Evolutionary conservation across 2,329 filamentous ascomycete genomes (phyloP).

Genomic region (Ophiostoma sp.): DNA sequence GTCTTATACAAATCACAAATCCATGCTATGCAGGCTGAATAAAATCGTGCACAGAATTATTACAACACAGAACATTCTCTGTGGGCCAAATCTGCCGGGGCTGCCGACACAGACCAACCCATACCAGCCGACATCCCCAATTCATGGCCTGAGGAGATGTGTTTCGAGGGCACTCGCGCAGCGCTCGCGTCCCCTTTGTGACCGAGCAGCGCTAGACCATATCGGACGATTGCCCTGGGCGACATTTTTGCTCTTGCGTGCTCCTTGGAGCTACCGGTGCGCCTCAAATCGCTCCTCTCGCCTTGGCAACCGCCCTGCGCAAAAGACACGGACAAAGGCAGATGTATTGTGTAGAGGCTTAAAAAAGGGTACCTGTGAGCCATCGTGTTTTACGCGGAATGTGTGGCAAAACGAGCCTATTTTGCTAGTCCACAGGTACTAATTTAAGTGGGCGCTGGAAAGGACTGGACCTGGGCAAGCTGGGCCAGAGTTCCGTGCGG

Average conservation of each 20-base stretch:
- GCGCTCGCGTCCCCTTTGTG: too few relatives aligned
- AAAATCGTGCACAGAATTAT: neutral
- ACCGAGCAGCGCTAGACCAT: constrained; percentile 5
- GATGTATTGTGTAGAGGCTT: neutral
- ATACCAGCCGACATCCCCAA: neutral
- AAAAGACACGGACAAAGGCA: neutral
- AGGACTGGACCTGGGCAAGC: neutral
- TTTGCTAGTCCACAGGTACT: neutral
- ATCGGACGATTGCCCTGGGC: neutral
- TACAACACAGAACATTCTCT: too few relatives aligned
- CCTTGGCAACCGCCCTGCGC: neutral
- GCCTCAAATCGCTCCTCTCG: constrained; percentile 14
- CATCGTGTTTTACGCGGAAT: neutral
- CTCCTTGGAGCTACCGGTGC: neutral
- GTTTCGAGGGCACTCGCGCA: constrained; percentile 2
- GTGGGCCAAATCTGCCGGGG: constrained; percentile 2
- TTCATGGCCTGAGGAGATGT: too few relatives aligned
- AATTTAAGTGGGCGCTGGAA: neutral
- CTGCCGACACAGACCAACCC: constrained; percentile 5
- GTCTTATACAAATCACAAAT: neutral
- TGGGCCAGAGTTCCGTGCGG: neutral
- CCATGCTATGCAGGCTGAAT: neutral
- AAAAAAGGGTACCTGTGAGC: neutral
- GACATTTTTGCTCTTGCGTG: neutral
- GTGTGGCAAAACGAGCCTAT: constrained; percentile 1